These are phyloP conservation scores for Pneumocystis carinii DNA, from an alignment of 1,139 yeast species.

Conservation along the genomic window DNA sequence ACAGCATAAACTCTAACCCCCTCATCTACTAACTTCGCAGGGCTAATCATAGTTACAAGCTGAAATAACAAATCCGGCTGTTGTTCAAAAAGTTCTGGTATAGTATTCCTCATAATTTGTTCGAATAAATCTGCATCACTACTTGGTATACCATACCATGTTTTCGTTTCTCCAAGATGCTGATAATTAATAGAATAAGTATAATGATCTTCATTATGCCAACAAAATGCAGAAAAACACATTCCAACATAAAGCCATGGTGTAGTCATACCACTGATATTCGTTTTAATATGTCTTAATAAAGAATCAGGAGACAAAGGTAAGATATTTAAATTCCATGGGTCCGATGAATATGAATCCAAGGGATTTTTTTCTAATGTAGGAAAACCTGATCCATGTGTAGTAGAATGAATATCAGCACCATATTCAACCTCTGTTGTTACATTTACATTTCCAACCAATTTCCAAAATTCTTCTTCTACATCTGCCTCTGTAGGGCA, in stretches of 20 bases:
- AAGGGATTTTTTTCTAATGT: constrained; percentile 22
- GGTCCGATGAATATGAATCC: constrained; percentile 28
- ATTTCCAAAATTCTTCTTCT: constrained; percentile 27
- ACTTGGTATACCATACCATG: constrained; percentile 79
- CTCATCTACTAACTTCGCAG: constrained; percentile 37
- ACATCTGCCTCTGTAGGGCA: constrained; percentile 13
- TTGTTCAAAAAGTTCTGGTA: constrained; percentile 71
- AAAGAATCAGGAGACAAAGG: constrained; percentile 45
- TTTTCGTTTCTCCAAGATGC: constrained; percentile 51
- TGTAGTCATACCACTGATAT: constrained; percentile 31
- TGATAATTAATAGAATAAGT: constrained; percentile 52
- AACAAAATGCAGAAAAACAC: constrained; percentile 55
- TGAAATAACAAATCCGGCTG: constrained; percentile 87
- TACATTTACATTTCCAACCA: constrained; percentile 26
- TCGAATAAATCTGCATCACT: constrained; percentile 51
- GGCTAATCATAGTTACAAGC: constrained; percentile 65
- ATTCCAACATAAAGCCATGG: constrained; percentile 46
- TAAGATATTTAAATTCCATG: constrained; percentile 62
- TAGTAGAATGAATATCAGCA: constrained; percentile 30
- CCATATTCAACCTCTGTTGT: constrained; percentile 38
- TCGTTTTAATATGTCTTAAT: constrained; percentile 30
- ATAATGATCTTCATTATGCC: constrained; percentile 67
- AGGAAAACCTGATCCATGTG: constrained; percentile 41
- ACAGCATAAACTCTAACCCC: constrained; percentile 53
- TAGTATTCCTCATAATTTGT: constrained; percentile 28